phyloP scores from a whole-genome alignment of 2,329 filamentous ascomycete species.

The Penicillium concentricum region DNA sequence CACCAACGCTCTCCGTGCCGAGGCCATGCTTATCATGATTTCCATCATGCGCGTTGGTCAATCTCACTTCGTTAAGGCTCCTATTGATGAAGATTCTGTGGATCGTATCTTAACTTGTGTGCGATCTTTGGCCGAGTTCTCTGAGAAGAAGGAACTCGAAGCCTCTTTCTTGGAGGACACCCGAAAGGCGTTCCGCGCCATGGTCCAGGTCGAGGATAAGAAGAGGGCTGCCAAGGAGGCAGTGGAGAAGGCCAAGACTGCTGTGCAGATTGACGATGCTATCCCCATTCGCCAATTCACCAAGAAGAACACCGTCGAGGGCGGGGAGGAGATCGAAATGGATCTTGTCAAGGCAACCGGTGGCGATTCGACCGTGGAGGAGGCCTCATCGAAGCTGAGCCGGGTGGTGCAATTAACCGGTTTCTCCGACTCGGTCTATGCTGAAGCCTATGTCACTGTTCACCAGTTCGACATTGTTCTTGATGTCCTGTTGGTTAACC shows the following conservation, averaged over 20 bases:
- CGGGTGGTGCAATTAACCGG: conserved; percentile 95
- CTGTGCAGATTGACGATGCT: conserved; percentile 92
- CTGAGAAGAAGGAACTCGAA: conserved; percentile 85
- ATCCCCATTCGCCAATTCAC: conserved; percentile 89
- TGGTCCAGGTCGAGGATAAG: conserved; percentile 97
- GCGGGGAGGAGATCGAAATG: conserved; percentile 78
- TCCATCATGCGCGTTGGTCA: conserved; percentile 97
- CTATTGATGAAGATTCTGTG: conserved; percentile 97
- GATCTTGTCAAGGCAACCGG: conserved; percentile 94
- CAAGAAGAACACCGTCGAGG: conserved; percentile 83
- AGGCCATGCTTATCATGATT: conserved; percentile 99
- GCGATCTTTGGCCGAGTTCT: conserved; percentile 85
- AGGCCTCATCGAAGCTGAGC: conserved; percentile 89
- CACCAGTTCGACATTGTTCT: conserved; percentile 98
- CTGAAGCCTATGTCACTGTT: conserved; percentile 98
- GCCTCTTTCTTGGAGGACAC: conserved; percentile 93
- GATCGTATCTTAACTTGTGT: conserved; percentile 98
- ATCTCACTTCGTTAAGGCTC: conserved; percentile 96
- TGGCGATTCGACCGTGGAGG: conserved; percentile 79
- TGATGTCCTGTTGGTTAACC: conserved; percentile 94
- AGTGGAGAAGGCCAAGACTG: conserved; percentile 86
- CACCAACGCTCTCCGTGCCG: conserved; percentile 89
- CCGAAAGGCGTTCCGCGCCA: conserved; percentile 89
- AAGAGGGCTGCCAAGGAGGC: conserved; percentile 96
- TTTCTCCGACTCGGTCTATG: conserved; percentile 97